phyloP scores from a whole-genome alignment of 2,329 filamentous ascomycete species.

The Rhinocladiella similis region DNA sequence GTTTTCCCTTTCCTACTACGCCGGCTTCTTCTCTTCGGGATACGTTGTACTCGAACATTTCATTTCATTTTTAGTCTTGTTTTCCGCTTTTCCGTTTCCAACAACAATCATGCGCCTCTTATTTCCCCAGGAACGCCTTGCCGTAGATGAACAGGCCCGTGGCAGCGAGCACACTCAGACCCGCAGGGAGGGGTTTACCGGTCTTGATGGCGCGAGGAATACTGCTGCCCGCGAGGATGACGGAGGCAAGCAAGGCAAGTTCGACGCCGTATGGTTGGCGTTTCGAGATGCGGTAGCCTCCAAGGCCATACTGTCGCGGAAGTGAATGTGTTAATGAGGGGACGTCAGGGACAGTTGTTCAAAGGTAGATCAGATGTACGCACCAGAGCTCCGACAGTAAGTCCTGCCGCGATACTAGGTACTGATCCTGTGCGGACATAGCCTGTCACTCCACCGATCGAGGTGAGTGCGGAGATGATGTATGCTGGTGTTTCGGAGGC shows the following conservation, averaged over 20 bases:
- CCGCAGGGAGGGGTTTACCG: slow-evolving; percentile 77
- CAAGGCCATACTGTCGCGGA: slow-evolving; percentile 62
- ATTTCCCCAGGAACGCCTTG: slow-evolving; percentile 55
- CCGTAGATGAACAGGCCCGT: slow-evolving; percentile 82
- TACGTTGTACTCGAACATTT: not conserved
- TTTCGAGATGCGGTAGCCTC: slow-evolving; percentile 76
- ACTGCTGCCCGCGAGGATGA: slow-evolving; percentile 79
- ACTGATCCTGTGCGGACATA: slow-evolving; percentile 82
- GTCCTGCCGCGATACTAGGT: slow-evolving; percentile 81
- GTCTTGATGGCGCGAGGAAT: slow-evolving; percentile 83
- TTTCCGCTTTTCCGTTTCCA: not conserved
- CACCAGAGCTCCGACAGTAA: slow-evolving; percentile 73
- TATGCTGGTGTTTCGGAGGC: slow-evolving; percentile 84
- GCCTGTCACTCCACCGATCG: slow-evolving; percentile 82
- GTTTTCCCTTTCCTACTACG: no score
- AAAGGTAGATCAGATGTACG: slow-evolving; percentile 17
- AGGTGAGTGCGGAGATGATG: slow-evolving; percentile 77
- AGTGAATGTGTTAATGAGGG: not conserved
- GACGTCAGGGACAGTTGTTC: slow-evolving; percentile 28
- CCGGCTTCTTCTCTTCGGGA: no score
- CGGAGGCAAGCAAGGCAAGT: slow-evolving; percentile 80
- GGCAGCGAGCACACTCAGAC: slow-evolving; percentile 74
- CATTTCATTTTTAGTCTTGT: not conserved
- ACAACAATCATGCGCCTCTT: not conserved
- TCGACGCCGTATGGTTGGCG: slow-evolving; percentile 80